Percentiles rank a stretch among this genome's conserved stretches.
These are phyloP conservation scores for Gastrolobium bilobum DNA, from an alignment of 306 rosid species.

Conservation along the genomic window DNA sequence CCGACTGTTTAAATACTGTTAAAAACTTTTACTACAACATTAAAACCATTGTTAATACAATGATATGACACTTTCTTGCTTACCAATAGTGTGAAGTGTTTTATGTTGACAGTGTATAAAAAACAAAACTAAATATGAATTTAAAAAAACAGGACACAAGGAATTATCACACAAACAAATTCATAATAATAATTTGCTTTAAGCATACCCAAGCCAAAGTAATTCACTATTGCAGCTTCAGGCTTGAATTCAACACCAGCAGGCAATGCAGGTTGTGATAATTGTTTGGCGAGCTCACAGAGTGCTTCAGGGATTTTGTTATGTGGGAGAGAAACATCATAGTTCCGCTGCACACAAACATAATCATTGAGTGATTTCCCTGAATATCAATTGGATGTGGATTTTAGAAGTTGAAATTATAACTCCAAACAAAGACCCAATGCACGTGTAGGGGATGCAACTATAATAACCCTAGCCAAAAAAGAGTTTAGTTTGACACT, in stretches of 20 bases:
- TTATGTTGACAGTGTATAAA: background rate
- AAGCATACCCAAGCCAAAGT: constrained; percentile 78
- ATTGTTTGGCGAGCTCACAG: constrained; percentile 73
- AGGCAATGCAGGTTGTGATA: constrained; percentile 91
- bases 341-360: constrained; percentile 72
- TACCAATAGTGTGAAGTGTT: background rate
- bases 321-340: constrained; percentile 78
- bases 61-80: constrained; percentile 3
- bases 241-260: constrained; percentile 82
- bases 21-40: background rate
- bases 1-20: background rate
- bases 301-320: constrained; percentile 82
- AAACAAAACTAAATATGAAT: constrained; percentile 26
- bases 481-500: constrained; percentile 21
- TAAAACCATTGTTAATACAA: background rate
- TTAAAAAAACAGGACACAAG: background rate
- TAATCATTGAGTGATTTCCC: constrained; percentile 28
- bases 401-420: constrained; percentile 12
- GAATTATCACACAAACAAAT: constrained; percentile 3
- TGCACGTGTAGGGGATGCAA: constrained; percentile 31
- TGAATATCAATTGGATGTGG: background rate
- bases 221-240: constrained; percentile 95
- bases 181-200: background rate
- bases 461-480: background rate
- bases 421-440: constrained; percentile 25